A percentile compares a stretch with the other conserved stretches of the same genome.
Evolutionary conservation across 129 eudicot species (phyloP).

Genomic region (Pittosporum tobira): DNA sequence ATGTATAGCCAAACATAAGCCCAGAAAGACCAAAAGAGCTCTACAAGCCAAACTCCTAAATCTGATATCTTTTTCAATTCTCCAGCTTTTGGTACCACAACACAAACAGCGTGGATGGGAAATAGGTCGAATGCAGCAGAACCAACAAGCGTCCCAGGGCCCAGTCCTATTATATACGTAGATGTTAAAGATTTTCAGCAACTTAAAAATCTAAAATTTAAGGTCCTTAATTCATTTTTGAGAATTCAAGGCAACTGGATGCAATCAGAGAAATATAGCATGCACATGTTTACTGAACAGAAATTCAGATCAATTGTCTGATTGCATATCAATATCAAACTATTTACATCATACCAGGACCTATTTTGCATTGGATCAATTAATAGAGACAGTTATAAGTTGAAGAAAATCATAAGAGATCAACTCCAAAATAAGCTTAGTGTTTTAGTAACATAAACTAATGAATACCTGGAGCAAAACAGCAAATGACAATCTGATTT

Average conservation of each 20-base stretch:
- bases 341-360: background rate
- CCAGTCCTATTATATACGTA: slow-evolving; percentile 55
- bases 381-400: background rate
- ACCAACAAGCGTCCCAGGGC: slow-evolving; percentile 98
- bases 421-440: too few species aligned
- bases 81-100: slow-evolving; percentile 94
- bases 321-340: background rate
- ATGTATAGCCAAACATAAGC: slow-evolving; percentile 88
- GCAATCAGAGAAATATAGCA: background rate
- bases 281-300: background rate
- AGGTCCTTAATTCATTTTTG: background rate
- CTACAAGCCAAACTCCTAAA: slow-evolving; percentile 93
- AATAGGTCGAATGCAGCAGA: slow-evolving; percentile 98
- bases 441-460: too few species aligned
- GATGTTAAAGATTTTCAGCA: slow-evolving; percentile 3
- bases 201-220: background rate
- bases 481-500: too few species aligned
- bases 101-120: slow-evolving; percentile 97
- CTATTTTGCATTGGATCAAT: background rate
- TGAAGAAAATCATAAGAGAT: too few species aligned
- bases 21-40: slow-evolving; percentile 96
- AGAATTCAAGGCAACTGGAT: background rate
- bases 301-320: background rate
- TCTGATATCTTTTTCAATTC: slow-evolving; percentile 89
- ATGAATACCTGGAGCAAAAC: too few species aligned